These are phyloP conservation scores for Flaveria bidentis DNA, from an alignment of 129 eudicot species.

Conservation along the genomic window DNA sequence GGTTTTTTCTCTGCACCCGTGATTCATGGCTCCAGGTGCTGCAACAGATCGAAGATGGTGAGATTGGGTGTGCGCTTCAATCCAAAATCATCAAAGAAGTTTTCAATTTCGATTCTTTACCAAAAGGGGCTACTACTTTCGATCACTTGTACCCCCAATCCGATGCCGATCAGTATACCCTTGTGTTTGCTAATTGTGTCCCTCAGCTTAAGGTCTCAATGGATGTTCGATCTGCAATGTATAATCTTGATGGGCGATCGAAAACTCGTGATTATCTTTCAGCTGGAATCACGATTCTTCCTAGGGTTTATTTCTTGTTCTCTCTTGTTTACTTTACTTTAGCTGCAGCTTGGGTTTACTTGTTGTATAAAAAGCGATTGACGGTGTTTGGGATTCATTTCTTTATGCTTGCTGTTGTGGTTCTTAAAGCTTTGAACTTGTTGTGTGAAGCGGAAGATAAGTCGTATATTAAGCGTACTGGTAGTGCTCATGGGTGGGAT, in stretches of 20 bases:
- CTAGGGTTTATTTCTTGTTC: conserved; percentile 61
- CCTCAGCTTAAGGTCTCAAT: conserved; percentile 51
- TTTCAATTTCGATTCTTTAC: conserved; percentile 40
- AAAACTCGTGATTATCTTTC: conserved; percentile 63
- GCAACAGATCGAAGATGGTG: conserved; percentile 53
- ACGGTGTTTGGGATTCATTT: conserved; percentile 66
- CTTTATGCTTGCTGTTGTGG: conserved; percentile 79
- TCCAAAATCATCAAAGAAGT: conserved; percentile 44
- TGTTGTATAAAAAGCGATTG: conserved; percentile 54
- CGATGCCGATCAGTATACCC: conserved; percentile 64
- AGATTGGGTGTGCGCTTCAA: conserved; percentile 57
- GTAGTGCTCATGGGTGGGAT: conserved; percentile 91
- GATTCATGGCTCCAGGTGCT: conserved; percentile 73
- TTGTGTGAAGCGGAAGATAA: conserved; percentile 89
- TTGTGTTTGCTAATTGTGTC: conserved; percentile 69
- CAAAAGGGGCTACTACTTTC: not conserved
- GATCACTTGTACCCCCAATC: conserved; percentile 28
- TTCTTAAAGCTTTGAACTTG: conserved; percentile 65
- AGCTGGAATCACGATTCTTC: conserved; percentile 67
- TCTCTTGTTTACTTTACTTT: conserved; percentile 45
- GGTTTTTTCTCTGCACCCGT: conserved; percentile 72
- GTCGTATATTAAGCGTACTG: conserved; percentile 67
- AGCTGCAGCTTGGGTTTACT: conserved; percentile 48
- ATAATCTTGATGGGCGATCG: conserved; percentile 55
- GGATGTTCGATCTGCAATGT: conserved; percentile 72